A percentile compares a stretch with the other conserved stretches of the same genome.
Evolutionary conservation across 768 basidiomycete species (phyloP).

Genomic region (Auricularia heimuer): DNA sequence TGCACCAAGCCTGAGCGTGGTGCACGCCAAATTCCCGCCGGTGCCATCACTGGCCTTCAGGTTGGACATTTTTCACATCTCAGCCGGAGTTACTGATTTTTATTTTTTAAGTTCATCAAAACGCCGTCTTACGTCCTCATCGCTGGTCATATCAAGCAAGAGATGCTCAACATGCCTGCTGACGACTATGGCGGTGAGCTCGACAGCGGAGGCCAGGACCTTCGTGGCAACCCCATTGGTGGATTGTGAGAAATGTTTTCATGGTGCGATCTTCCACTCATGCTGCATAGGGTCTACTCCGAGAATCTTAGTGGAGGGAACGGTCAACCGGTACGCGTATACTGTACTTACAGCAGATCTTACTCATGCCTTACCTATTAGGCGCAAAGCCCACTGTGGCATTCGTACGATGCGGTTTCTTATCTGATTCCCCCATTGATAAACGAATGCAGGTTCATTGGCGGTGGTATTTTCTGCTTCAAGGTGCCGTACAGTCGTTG

Average conservation of each 20-base stretch:
- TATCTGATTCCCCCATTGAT: constrained; percentile 12
- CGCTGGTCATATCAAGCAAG: constrained; percentile 57
- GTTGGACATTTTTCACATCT: not conserved
- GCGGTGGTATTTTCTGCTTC: constrained; percentile 52
- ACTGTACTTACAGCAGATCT: no score
- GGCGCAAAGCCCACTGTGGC: constrained; percentile 45
- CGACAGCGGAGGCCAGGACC: constrained; percentile 41
- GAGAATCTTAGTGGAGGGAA: constrained; percentile 15
- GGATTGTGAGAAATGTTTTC: constrained; percentile 27
- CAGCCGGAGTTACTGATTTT: constrained; percentile 37
- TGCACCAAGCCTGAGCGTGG: constrained; percentile 66
- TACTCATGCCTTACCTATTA: constrained; percentile 1
- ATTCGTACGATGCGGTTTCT: constrained; percentile 37
- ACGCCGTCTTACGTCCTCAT: constrained; percentile 41
- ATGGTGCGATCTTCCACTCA: not conserved
- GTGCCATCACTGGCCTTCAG: constrained; percentile 57
- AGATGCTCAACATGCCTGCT: constrained; percentile 37
- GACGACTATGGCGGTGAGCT: constrained; percentile 68
- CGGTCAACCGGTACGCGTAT: constrained; percentile 33
- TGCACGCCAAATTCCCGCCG: constrained; percentile 61
- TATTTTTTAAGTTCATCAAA: constrained; percentile 13
- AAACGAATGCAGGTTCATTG: constrained; percentile 50
- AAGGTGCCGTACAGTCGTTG: constrained; percentile 35
- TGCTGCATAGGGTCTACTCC: constrained; percentile 36
- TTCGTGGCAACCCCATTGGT: constrained; percentile 68